phyloP scores from a whole-genome alignment of 1,284 basidiomycete species.

The Pseudozyma tsukubaensis region DNA sequence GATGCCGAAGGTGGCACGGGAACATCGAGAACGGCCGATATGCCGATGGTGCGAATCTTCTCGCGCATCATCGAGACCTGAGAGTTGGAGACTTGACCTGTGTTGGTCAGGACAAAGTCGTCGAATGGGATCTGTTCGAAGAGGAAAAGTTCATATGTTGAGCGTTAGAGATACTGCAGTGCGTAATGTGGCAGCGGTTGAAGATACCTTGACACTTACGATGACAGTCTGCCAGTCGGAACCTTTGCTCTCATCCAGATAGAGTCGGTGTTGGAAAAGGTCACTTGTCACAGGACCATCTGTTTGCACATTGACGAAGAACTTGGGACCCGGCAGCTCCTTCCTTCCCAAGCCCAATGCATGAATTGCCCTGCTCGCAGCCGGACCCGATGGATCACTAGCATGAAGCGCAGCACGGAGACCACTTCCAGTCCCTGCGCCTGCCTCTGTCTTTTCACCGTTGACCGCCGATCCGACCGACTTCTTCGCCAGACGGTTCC shows the following conservation, averaged over 20 bases:
- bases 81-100: slow-evolving; percentile 77
- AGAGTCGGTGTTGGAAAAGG: slow-evolving; percentile 88
- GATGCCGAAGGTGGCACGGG: slow-evolving; percentile 45
- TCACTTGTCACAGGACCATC: slow-evolving; percentile 76
- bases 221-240: slow-evolving; percentile 83
- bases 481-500: slow-evolving; percentile 68
- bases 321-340: slow-evolving; percentile 66
- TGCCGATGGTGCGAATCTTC: slow-evolving; percentile 81
- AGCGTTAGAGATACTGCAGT: slow-evolving; percentile 4
- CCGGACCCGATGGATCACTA: slow-evolving; percentile 47
- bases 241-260: slow-evolving; percentile 78
- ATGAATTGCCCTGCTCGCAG: slow-evolving; percentile 52
- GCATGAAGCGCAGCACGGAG: slow-evolving; percentile 58
- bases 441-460: slow-evolving; percentile 7
- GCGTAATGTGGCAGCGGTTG: neutral
- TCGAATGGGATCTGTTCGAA: slow-evolving; percentile 78
- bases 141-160: neutral
- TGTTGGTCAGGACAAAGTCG: slow-evolving; percentile 84
- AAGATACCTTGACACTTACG: slow-evolving; percentile 71
- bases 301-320: slow-evolving; percentile 85
- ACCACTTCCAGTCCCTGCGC: slow-evolving; percentile 2
- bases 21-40: slow-evolving; percentile 72
- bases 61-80: slow-evolving; percentile 81
- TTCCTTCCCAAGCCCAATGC: slow-evolving; percentile 55
- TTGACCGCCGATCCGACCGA: slow-evolving; percentile 12